Evolutionary conservation across 108 stramenopile species (phyloP), one percentile per base, ranked within the genome.

Genomic region (Fragilaria crotonensis): DNA sequence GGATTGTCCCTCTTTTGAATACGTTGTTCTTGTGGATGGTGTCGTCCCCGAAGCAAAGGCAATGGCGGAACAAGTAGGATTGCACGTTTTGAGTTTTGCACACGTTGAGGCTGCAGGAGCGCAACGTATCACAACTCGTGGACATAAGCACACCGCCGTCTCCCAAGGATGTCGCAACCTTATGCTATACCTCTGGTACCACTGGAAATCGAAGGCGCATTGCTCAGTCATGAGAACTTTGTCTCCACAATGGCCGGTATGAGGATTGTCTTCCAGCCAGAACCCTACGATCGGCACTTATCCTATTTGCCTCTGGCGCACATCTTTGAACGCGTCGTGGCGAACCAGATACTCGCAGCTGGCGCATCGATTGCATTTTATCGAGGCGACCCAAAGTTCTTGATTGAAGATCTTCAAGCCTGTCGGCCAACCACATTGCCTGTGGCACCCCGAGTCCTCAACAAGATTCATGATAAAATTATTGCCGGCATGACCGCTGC

Each of bases 271-370:
- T 52, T 77, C 14, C 66, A 65, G 25, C 66, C 75, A 26, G 29
- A 63, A 2, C 54, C 57, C 9, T 67, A 52, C 26, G 95, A 98
- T 70, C 79, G 93, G 4, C 95, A 97, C 75, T 60, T 98, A 30
- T 90, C 89, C 23, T 98, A 96, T 72, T 77, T 98, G 30, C 97
- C 97, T 11, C 68, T 96, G 33, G 90, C 97, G 2, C 97, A 98
- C 73, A 94, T 97, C 54, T 96, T 96, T 70, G 97, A 97, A 76
- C 79, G 94, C 5, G 68, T 79, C 28, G 73, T 95, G 29, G 45
- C 71, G 25, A 52, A 54, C 31, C 83, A 78, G 57, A 63, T 90
- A 22, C 75, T 91, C 41, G 41, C 63, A 5, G 52, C 45, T 19
- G 94, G 94, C 7, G 93, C 79, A 25, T 80, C 81, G 28, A 80